These are phyloP conservation scores for Lachnellula cervina DNA, from an alignment of 2,329 filamentous ascomycete species.

Conservation along the genomic window DNA sequence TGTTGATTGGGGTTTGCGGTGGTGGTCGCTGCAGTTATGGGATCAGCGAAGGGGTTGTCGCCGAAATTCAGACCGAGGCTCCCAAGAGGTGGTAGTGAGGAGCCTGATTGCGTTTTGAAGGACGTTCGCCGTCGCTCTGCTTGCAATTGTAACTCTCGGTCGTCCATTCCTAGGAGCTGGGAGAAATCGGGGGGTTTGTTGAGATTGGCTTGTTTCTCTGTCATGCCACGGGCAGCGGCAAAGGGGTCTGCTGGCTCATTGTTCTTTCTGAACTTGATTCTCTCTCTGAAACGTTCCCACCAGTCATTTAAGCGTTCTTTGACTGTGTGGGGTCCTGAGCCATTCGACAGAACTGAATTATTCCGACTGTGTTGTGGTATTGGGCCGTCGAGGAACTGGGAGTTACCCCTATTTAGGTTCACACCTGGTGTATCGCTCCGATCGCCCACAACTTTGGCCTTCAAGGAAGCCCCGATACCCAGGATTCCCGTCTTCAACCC, in stretches of 20 bases:
- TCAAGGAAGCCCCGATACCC: conserved; percentile 25
- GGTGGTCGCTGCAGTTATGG: conserved; percentile 4
- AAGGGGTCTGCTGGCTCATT: conserved; percentile 38
- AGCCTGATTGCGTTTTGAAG: conserved; percentile 9
- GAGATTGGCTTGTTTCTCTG: conserved; percentile 22
- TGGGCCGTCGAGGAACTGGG: conserved; percentile 41
- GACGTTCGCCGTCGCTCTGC: conserved; percentile 22
- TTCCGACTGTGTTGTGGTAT: conserved; percentile 37
- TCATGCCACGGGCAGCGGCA: conserved; percentile 21
- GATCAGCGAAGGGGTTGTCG: conserved; percentile 27
- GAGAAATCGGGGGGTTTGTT: conserved; percentile 22
- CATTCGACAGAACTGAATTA: conserved; percentile 29
- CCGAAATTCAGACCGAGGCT: conserved; percentile 26
- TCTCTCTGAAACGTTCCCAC: conserved; percentile 41
- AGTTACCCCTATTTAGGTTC: conserved; percentile 49
- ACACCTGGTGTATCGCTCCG: conserved; percentile 38
- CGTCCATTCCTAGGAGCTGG: conserved; percentile 27
- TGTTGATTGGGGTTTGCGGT: background rate
- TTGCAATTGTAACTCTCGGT: conserved; percentile 24
- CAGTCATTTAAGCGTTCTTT: conserved; percentile 40
- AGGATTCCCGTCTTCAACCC: conserved; percentile 18
- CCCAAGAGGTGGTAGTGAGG: conserved; percentile 21
- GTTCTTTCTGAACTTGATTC: conserved; percentile 34
- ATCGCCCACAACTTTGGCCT: conserved; percentile 22
- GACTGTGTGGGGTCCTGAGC: conserved; percentile 10